Evolutionary conservation across 192 early-diverging fungal species (phyloP), one percentile per base, ranked within the genome.

Genomic region (Podila minutissima): DNA sequence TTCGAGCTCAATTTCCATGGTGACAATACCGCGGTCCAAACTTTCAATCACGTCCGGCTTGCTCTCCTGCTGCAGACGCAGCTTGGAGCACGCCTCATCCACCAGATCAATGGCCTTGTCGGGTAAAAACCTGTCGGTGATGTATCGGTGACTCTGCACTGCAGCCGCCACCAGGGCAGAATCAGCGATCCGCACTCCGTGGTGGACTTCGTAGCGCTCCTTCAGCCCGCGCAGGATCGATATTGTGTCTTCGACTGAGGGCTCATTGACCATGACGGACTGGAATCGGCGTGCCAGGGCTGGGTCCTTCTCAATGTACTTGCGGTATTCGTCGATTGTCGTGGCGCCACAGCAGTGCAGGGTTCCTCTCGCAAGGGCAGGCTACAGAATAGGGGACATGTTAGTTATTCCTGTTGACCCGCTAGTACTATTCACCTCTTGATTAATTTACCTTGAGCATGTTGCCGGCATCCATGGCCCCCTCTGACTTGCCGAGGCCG

Each of bases 41-140:
- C 88, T 91, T 74, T 94, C 93, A 37, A 95, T 86, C 9, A 85
- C 85, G 69, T 95, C 93, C 7, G 94, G 93, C 67, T 93, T 92
- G 82, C 91, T 92, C 71, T 94, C 93, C 67, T 93, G 92, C 69
- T 95, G 92, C 10, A 92, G 84, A 62, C 92, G 75, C 61, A 95
- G 84, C 72, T 92, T 93, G 32, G 91, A 91, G 60, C 94, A 95
- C 2, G 94, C 92, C 79, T 95, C 94, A 62, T 95, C 94, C 7
- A 95, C 85, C 28, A 95, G 71, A 77, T 95, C 94, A 61, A 95
- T 95, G 19, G 94, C 94, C 61, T 94, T 94, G 83, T 95, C 94
- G 1, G 94, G 94, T 53, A 94, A 74, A 70, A 91, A 92, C 2
- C 92, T 84, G 28, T 89, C 86, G 2, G 90, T 89, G 38, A 95